These are phyloP conservation scores for Rhizopus delemar DNA, from an alignment of 371 early-diverging fungal genomes.

Conservation along the genomic window DNA sequence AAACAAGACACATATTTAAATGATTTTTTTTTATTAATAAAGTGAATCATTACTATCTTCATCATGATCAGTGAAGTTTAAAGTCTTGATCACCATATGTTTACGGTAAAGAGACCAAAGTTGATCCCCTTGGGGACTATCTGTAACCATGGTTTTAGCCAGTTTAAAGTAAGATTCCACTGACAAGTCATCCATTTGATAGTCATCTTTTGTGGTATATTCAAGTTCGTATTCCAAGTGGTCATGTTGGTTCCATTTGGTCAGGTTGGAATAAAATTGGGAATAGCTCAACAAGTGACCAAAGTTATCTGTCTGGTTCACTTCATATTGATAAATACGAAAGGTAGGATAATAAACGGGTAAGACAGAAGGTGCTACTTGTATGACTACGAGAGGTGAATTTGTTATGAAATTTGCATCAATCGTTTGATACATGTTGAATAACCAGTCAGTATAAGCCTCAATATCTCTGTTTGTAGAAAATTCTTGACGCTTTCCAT, in stretches of 20 bases:
- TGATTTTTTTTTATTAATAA: background rate
- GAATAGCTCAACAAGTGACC: constrained; percentile 35
- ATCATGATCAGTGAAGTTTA: constrained; percentile 14
- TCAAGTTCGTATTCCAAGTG: constrained; percentile 49
- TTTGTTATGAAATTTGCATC: constrained; percentile 7
- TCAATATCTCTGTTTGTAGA: constrained; percentile 29
- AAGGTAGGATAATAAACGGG: constrained; percentile 76
- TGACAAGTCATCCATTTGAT: constrained; percentile 63
- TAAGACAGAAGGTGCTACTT: constrained; percentile 73
- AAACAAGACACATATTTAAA: constrained; percentile 50
- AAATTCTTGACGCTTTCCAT: constrained; percentile 21
- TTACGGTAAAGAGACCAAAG: constrained; percentile 41
- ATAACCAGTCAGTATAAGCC: constrained; percentile 38
- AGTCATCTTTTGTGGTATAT: constrained; percentile 62
- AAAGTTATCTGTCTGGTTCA: constrained; percentile 15
- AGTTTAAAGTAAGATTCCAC: constrained; percentile 48
- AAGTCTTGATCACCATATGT: constrained; percentile 50
- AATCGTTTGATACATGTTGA: constrained; percentile 32
- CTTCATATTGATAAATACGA: constrained; percentile 66
- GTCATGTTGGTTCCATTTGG: constrained; percentile 36
- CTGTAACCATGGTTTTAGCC: constrained; percentile 48
- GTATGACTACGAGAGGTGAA: constrained; percentile 50
- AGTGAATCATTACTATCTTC: background rate
- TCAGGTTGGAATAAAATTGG: constrained; percentile 46
- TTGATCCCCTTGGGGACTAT: constrained; percentile 17